These are phyloP conservation scores for Trichomonascus vanleenenianus DNA, from an alignment of 805 yeast species.

Conservation along the genomic window DNA sequence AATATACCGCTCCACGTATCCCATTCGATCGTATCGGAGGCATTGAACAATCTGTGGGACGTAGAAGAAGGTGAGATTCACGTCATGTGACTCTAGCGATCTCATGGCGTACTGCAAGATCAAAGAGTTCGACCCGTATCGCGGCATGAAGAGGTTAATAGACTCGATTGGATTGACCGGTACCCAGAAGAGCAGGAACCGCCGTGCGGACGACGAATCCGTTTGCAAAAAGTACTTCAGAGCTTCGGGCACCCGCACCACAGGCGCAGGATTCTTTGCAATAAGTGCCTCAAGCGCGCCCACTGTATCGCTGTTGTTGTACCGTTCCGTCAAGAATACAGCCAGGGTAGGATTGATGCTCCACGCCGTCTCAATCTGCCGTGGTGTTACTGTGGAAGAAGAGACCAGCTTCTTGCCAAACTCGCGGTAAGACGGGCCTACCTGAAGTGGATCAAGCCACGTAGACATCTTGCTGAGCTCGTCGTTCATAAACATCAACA, in stretches of 20 bases:
- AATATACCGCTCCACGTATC: constrained; percentile 82
- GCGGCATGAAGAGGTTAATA: constrained; percentile 74
- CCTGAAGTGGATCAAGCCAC: constrained; percentile 65
- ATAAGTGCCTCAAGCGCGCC: constrained; percentile 40
- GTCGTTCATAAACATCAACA: constrained; percentile 59
- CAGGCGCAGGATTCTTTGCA: constrained; percentile 48
- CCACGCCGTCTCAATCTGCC: constrained; percentile 51
- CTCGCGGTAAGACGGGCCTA: constrained; percentile 21
- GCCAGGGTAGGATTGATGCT: constrained; percentile 65
- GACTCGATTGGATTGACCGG: constrained; percentile 77
- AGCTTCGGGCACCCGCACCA: constrained; percentile 50
- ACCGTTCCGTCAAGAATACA: constrained; percentile 56
- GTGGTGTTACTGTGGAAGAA: constrained; percentile 15
- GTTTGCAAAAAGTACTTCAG: constrained; percentile 42
- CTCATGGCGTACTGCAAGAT: constrained; percentile 84
- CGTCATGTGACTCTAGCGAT: constrained; percentile 80
- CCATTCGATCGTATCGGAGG: constrained; percentile 70
- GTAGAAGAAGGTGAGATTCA: constrained; percentile 83
- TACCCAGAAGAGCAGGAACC: constrained; percentile 52
- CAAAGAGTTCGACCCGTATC: constrained; percentile 53
- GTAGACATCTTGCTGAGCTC: constrained; percentile 66
- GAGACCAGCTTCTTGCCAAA: constrained; percentile 7
- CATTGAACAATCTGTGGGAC: constrained; percentile 97
- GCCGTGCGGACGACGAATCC: constrained; percentile 20
- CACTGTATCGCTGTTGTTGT: constrained; percentile 31